phyloP scores from a whole-genome alignment of 345 rosid species.

The Atalantia buxifolia region DNA sequence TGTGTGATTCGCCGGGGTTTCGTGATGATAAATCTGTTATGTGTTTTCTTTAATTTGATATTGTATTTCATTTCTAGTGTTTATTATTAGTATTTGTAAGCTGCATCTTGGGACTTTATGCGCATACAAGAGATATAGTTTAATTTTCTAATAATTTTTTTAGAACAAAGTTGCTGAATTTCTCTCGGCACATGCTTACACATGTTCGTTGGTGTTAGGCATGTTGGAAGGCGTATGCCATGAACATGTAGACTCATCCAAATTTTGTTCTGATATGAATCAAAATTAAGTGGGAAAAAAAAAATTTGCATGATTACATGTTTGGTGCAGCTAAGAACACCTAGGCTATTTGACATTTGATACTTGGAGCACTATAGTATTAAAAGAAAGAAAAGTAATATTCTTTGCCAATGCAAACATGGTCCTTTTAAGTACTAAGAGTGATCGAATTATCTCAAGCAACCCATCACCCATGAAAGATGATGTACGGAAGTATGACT shows the following conservation, averaged over 20 bases:
- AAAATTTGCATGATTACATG: neutral
- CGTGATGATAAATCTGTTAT: constrained; percentile 7
- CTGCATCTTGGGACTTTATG: constrained; percentile 1
- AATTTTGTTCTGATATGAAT: constrained; percentile 3
- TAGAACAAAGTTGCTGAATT: neutral
- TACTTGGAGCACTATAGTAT: neutral
- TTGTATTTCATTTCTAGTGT: too few species aligned
- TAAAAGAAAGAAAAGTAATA: too few species aligned
- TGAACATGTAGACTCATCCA: neutral
- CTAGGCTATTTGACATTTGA: neutral
- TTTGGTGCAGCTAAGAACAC: neutral
- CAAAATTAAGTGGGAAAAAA: too few species aligned
- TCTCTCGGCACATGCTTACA: constrained; percentile 26
- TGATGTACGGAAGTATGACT: too few species aligned
- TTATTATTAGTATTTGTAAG: neutral
- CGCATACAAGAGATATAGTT: neutral
- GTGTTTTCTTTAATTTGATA: too few species aligned
- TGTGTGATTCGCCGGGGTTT: constrained; percentile 8
- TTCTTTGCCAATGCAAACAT: too few species aligned
- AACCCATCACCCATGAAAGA: too few species aligned
- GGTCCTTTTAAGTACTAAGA: too few species aligned
- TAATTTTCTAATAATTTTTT: neutral
- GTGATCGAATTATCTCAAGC: too few species aligned
- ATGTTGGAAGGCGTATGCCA: constrained; percentile 1
- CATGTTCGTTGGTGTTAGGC: constrained; percentile 24